Percentiles rank a stretch among this genome's conserved stretches.
Conservation (phyloP, 2,329 filamentous ascomycete species). For the Fonsecaea monophora region DNA sequence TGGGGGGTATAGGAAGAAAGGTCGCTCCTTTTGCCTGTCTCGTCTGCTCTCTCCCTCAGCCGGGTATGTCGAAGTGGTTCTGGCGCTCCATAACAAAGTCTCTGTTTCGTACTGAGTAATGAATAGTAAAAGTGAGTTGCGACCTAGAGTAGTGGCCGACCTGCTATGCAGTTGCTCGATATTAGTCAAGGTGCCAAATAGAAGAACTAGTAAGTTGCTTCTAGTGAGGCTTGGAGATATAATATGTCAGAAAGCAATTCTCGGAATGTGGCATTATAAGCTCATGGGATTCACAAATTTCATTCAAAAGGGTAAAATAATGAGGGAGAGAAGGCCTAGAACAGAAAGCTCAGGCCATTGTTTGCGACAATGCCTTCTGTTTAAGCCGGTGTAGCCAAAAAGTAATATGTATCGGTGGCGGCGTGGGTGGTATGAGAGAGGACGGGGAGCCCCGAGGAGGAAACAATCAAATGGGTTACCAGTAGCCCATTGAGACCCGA, state of each 20-base stretch:
- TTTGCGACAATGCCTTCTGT: constrained; percentile 6
- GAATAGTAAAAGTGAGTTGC: constrained; percentile 10
- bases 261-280: constrained; percentile 8
- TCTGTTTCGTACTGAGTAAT: background rate
- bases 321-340: constrained; percentile 3
- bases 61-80: constrained; percentile 5
- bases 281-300: constrained; percentile 3
- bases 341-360: background rate
- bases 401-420: constrained; percentile 9
- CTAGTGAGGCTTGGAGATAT: constrained; percentile 1
- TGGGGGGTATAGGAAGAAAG: constrained; percentile 1
- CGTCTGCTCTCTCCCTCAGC: background rate
- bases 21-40: constrained; percentile 1
- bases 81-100: constrained; percentile 2
- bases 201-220: background rate
- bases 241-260: background rate
- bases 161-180: background rate
- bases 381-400: constrained; percentile 5
- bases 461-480: constrained; percentile 6
- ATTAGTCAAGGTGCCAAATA: background rate
- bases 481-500: constrained; percentile 5
- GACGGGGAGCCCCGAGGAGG: constrained; percentile 16
- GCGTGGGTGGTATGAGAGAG: constrained; percentile 14
- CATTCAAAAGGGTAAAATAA: constrained; percentile 20
- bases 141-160: background rate